phyloP scores from a whole-genome alignment of 176 grass and related monocot species.

The Bothriochloa decipiens region DNA sequence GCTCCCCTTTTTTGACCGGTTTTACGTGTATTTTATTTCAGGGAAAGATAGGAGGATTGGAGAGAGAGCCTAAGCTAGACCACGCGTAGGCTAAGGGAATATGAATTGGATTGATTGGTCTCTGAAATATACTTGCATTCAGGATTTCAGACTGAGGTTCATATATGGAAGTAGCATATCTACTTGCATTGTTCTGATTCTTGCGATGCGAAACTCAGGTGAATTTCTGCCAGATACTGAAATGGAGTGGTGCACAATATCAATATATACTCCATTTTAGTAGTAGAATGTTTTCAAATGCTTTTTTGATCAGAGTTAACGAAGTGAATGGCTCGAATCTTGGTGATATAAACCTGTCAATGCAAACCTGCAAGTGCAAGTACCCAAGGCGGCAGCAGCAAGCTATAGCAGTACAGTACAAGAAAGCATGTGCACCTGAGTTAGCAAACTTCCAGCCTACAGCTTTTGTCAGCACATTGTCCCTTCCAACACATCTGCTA shows the following conservation, averaged over 20 bases:
- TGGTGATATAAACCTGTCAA: background rate
- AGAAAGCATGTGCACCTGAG: constrained; percentile 40
- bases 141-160: no score
- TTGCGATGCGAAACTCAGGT: no score
- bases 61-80: background rate
- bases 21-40: background rate
- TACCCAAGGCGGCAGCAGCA: constrained; percentile 8
- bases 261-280: no score
- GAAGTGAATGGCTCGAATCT: background rate
- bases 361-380: constrained; percentile 9
- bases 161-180: no score
- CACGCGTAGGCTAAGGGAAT: background rate
- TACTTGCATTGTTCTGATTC: background rate
- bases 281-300: background rate
- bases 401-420: background rate
- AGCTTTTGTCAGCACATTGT: constrained; percentile 40
- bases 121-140: background rate
- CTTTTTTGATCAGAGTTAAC: background rate
- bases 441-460: constrained; percentile 37
- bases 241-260: no score
- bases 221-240: no score
- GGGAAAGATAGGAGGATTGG: background rate
- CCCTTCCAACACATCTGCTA: constrained; percentile 32
- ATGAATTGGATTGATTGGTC: background rate
- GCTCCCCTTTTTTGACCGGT: constrained; percentile 43